Conservation (phyloP, 2,329 filamentous ascomycete species). For the Phialocephala subalpina region DNA sequence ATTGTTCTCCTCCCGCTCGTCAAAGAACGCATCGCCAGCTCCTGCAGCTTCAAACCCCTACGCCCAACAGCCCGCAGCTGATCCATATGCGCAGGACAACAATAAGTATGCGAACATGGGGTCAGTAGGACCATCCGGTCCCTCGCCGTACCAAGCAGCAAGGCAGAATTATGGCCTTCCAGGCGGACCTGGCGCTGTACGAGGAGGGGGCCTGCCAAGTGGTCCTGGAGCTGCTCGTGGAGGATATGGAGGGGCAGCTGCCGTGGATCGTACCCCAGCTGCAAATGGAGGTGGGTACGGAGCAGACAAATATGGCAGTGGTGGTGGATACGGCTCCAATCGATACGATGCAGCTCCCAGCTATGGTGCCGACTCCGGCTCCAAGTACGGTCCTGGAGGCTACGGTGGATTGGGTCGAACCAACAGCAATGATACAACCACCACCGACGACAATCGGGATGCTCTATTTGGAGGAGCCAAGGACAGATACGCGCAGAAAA, state of each 20-base stretch:
- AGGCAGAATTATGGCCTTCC: slow-evolving; percentile 40
- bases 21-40: slow-evolving; percentile 59
- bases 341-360: slow-evolving; percentile 55
- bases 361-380: slow-evolving; percentile 40
- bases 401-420: slow-evolving; percentile 66
- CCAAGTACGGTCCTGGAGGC: slow-evolving; percentile 59
- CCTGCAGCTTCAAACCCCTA: slow-evolving; percentile 44
- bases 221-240: slow-evolving; percentile 44
- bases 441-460: slow-evolving; percentile 63
- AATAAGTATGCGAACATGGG: slow-evolving; percentile 63
- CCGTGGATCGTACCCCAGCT: slow-evolving; percentile 31
- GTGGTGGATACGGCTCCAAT: slow-evolving; percentile 60
- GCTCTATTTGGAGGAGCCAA: slow-evolving; percentile 62
- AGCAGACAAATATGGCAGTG: slow-evolving; percentile 59
- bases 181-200: slow-evolving; percentile 40
- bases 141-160: slow-evolving; percentile 35
- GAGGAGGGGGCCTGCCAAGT: slow-evolving; percentile 43
- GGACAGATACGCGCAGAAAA: slow-evolving; percentile 42
- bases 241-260: slow-evolving; percentile 42
- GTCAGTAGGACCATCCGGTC: slow-evolving; percentile 40
- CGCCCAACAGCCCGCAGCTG: slow-evolving; percentile 49
- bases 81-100: slow-evolving; percentile 65
- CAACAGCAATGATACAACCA: slow-evolving; percentile 50
- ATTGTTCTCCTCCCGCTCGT: slow-evolving; percentile 55
- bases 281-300: slow-evolving; percentile 56